A percentile compares a stretch with the other conserved stretches of the same genome.
phyloP scores from a whole-genome alignment of 306 rosid species.

The Rosa multiflora region DNA sequence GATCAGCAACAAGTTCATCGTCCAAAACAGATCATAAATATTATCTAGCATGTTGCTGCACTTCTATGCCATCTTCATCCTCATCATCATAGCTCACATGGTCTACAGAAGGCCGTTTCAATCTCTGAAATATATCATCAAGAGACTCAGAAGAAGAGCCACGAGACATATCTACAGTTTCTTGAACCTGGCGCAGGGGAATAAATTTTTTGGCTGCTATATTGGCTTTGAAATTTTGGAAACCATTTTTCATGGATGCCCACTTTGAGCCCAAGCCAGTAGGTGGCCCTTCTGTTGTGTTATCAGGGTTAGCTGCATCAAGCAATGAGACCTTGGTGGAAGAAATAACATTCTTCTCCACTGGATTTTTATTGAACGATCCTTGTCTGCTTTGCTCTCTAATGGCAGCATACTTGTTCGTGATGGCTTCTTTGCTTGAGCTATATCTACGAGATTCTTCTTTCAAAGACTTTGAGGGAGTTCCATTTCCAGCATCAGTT shows the following conservation, averaged over 20 bases:
- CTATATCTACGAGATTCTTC: conserved; percentile 66
- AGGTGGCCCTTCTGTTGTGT: conserved; percentile 37
- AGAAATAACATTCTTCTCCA: conserved; percentile 48
- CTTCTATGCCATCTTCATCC: conserved; percentile 36
- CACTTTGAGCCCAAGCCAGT: conserved; percentile 68
- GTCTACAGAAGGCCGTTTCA: conserved; percentile 63
- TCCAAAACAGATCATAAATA: conserved; percentile 12
- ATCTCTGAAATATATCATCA: conserved; percentile 89
- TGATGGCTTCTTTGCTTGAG: conserved; percentile 77
- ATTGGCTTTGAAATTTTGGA: conserved; percentile 74
- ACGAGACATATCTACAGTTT: conserved; percentile 40
- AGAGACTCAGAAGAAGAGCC: conserved; percentile 80
- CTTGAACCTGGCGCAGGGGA: conserved; percentile 66
- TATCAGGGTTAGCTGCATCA: conserved; percentile 39
- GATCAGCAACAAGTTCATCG: conserved; percentile 5
- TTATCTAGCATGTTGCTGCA: conserved; percentile 47
- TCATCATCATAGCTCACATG: conserved; percentile 38
- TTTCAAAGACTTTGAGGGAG: conserved; percentile 42
- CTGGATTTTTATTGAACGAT: conserved; percentile 47
- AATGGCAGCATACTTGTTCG: conserved; percentile 74
- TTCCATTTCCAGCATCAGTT: conserved; percentile 38
- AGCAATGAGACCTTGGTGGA: conserved; percentile 71
- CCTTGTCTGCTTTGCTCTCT: conserved; percentile 64
- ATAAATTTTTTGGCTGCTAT: conserved; percentile 53
- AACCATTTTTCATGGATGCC: conserved; percentile 77